Evolutionary conservation across 208 protist species (phyloP).

Genomic region (Leishmania major): DNA sequence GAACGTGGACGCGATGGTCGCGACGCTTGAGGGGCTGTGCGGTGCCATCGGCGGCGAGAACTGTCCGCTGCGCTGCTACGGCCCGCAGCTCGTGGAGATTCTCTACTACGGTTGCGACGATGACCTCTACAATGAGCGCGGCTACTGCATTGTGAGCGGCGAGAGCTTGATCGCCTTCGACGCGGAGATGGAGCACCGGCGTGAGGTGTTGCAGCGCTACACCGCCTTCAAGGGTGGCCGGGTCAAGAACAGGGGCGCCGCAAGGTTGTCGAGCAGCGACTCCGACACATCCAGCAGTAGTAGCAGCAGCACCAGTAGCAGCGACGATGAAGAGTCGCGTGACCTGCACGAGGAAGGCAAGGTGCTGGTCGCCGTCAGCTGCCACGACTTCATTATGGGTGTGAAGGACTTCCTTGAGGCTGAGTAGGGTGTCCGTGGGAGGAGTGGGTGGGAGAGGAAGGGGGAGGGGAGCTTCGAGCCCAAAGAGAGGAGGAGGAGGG

Average conservation of each 20-base stretch:
- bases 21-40: conserved; percentile 69
- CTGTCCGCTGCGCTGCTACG: conserved; percentile 56
- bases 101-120: conserved; percentile 79
- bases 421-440: background rate
- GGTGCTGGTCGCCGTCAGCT: conserved; percentile 58
- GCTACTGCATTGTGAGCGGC: conserved; percentile 83
- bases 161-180: conserved; percentile 75
- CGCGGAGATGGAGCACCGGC: conserved; percentile 32
- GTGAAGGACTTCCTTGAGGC: conserved; percentile 66
- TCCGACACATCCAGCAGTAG: conserved; percentile 10
- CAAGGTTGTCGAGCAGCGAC: conserved; percentile 13
- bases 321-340: conserved; percentile 33
- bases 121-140: conserved; percentile 66
- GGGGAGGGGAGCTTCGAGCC: background rate
- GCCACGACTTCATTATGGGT: conserved; percentile 60
- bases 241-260: background rate
- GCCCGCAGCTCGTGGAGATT: conserved; percentile 59
- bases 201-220: conserved; percentile 39
- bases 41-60: conserved; percentile 41
- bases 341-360: conserved; percentile 50
- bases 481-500: background rate
- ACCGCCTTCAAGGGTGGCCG: conserved; percentile 24
- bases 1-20: conserved; percentile 72
- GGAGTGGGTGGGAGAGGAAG: background rate
- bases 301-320: background rate